phyloP scores from a whole-genome alignment of 148 eudicot species.

The Fallopia convolvulus region DNA sequence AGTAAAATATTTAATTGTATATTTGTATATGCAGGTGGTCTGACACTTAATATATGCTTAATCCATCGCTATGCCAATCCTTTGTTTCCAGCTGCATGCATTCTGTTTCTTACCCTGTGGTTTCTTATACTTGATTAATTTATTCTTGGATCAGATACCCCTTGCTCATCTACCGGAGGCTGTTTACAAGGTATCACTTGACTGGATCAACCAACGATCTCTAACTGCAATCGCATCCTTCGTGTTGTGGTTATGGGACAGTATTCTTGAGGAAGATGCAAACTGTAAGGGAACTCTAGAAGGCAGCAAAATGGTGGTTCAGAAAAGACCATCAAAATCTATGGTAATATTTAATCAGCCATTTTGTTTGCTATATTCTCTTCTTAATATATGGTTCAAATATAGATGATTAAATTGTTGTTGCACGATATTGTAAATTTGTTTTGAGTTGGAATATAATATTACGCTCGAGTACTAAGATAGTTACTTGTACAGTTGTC shows the following conservation, averaged over 20 bases:
- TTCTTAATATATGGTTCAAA: neutral
- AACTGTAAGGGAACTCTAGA: conserved; percentile 28
- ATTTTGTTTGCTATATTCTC: neutral
- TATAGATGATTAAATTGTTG: neutral
- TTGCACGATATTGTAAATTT: neutral
- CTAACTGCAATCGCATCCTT: conserved; percentile 39
- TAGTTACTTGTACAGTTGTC: neutral
- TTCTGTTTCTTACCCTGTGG: neutral
- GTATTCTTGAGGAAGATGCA: conserved; percentile 38
- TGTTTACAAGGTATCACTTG: conserved; percentile 50
- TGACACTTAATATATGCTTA: neutral
- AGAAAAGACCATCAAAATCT: conserved; percentile 37
- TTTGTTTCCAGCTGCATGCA: neutral
- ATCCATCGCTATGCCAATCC: neutral
- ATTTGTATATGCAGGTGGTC: neutral
- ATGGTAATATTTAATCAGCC: conserved; percentile 25
- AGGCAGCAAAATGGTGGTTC: conserved; percentile 36
- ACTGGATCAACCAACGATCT: conserved; percentile 49
- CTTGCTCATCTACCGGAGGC: conserved; percentile 43
- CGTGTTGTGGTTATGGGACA: conserved; percentile 43
- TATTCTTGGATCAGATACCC: conserved; percentile 37
- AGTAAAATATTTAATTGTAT: neutral
- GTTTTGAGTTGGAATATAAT: neutral
- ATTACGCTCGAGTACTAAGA: neutral
- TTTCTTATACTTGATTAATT: neutral